These are phyloP conservation scores for Ceratocystis ficicola DNA, from an alignment of 2,329 filamentous ascomycete genomes.

Conservation along the genomic window DNA sequence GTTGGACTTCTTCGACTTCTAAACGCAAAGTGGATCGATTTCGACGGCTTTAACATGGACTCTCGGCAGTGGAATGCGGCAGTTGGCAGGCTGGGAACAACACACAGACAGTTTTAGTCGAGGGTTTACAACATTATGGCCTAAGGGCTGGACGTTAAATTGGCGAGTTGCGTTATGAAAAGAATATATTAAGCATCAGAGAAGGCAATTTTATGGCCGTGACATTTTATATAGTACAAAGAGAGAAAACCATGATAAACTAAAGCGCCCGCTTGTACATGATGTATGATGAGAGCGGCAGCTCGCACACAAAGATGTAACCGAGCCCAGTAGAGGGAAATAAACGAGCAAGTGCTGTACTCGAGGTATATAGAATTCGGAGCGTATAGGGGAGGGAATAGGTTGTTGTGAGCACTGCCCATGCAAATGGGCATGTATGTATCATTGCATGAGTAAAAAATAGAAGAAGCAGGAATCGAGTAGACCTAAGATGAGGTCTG, in stretches of 20 bases:
- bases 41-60: no score
- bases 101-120: background rate
- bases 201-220: background rate
- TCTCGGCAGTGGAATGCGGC: background rate
- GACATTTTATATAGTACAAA: slow-evolving; percentile 10
- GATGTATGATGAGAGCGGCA: background rate
- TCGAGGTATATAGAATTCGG: background rate
- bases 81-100: background rate
- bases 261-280: background rate
- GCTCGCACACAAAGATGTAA: background rate
- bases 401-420: background rate
- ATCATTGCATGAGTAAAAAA: background rate
- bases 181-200: background rate
- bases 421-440: background rate
- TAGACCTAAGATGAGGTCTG: background rate
- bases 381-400: background rate
- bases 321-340: background rate
- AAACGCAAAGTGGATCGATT: background rate
- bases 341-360: background rate
- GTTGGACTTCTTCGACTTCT: no score
- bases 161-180: no score
- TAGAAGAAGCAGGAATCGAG: background rate
- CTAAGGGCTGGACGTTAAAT: no score
- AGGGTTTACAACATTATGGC: background rate
- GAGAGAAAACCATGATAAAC: background rate